These are phyloP conservation scores for Trametes cingulata DNA, from an alignment of 768 basidiomycete species.

Conservation along the genomic window DNA sequence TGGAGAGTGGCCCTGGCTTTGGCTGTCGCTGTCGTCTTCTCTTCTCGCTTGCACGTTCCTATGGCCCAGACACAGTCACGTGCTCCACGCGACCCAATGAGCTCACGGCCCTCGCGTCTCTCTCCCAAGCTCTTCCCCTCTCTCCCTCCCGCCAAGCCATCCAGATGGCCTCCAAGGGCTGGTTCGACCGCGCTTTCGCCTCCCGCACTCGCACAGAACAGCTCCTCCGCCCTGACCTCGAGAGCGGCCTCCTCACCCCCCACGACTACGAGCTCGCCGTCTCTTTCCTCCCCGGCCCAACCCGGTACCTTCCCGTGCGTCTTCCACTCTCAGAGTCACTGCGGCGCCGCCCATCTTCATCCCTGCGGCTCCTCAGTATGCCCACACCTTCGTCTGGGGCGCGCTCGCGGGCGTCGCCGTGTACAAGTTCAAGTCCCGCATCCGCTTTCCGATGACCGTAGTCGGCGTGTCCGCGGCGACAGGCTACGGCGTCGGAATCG, in stretches of 20 bases:
- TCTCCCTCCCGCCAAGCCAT: background rate
- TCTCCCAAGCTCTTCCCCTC: background rate
- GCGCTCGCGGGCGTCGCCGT: conserved; percentile 31
- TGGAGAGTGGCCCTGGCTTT: too few relatives aligned
- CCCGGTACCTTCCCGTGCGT: conserved; percentile 48
- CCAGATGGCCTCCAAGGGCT: conserved; percentile 29
- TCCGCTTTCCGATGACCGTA: conserved; percentile 12
- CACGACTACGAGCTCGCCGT: conserved; percentile 60
- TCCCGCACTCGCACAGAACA: conserved; percentile 42
- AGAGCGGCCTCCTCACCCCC: conserved; percentile 48
- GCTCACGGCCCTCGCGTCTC: conserved; percentile 4
- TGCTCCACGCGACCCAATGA: conserved; percentile 4
- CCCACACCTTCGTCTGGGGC: conserved; percentile 30
- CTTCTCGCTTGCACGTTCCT: background rate
- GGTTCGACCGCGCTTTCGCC: conserved; percentile 48
- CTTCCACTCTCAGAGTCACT: conserved; percentile 1
- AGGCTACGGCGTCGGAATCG: conserved; percentile 32
- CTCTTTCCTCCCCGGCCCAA: conserved; percentile 51
- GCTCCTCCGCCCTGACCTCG: conserved; percentile 55
- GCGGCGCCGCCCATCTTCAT: conserved; percentile 9
- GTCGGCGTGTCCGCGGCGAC: conserved; percentile 27
- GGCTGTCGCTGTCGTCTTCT: background rate
- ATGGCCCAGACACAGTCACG: conserved; percentile 8
- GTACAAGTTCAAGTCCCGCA: conserved; percentile 14
- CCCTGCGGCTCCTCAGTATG: conserved; percentile 28